Evolutionary conservation across 2,329 filamentous ascomycete genomes (phyloP), one percentile per base, ranked within the genome.

Genomic region (Tolypocladium guangdongense): DNA sequence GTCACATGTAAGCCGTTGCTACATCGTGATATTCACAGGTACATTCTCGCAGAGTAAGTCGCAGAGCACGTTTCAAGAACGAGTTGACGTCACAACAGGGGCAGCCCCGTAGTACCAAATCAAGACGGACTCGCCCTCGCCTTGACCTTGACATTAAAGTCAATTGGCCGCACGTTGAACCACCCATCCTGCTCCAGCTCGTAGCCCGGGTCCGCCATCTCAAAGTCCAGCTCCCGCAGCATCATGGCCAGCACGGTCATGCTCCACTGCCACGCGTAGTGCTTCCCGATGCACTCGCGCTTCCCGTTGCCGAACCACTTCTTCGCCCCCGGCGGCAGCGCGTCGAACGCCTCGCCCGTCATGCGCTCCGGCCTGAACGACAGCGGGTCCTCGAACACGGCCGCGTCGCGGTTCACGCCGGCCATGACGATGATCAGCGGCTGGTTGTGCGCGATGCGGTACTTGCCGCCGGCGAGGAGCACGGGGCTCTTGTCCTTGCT

Each of bases 241-340:
- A 78, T 58, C 64, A 65, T 71, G 4, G 73, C 67, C 60, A 74
- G 57, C 2, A 72, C 69, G 0, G 71, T 59, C 61, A 75, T 64
- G 52, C 64, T 67, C 64, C 73, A 78, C 57, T 73, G 69, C 71
- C 69, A 72, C 0, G 75, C 76, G 64, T 74, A 77, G 60, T 76
- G 69, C 63, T 71, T 74, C 3, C 76, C 76, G n/a, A 78, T 72
- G 49, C 76, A 79, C 63, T 73, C 71, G 18, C 76, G 59, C 70
- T 75, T 77, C 14, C 76, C 76, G 58, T 77, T 78, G 7, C 76
- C 76, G 37, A 74, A 78, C 67, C 74, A 76, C 63, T 74, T 74
- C 68, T 73, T 77, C 4, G 72, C 75, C 0, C 71, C 74, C 0
- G 59, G 20, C 1, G 75, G 76, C 54, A 79, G 59, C 27, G 57